Evolutionary conservation across 2,329 filamentous ascomycete genomes (phyloP).

Genomic region (Onygena corvina): DNA sequence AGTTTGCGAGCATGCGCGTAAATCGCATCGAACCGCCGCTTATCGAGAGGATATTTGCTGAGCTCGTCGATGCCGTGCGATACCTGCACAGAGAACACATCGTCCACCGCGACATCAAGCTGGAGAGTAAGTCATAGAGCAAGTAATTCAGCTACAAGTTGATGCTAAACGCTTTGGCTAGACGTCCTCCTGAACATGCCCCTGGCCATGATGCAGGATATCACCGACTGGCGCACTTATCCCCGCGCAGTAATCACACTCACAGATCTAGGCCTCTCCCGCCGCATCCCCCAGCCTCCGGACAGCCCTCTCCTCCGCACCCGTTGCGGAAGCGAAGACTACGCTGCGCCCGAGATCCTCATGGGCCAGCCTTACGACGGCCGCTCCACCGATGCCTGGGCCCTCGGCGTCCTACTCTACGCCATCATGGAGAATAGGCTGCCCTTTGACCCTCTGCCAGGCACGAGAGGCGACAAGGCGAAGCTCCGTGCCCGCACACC

Average conservation of each 20-base stretch:
- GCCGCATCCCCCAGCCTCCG: conserved; percentile 59
- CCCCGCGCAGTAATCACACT: conserved; percentile 76
- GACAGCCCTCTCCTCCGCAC: conserved; percentile 84
- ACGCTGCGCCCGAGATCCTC: conserved; percentile 89
- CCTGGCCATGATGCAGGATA: conserved; percentile 51
- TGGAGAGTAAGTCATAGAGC: conserved; percentile 88
- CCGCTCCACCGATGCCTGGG: conserved; percentile 86
- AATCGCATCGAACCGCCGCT: conserved; percentile 41
- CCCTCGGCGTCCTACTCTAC: conserved; percentile 82
- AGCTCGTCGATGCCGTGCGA: conserved; percentile 69
- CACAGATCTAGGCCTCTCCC: conserved; percentile 80
- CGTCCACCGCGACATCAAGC: conserved; percentile 93
- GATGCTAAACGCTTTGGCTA: conserved; percentile 31
- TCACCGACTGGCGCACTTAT: conserved; percentile 59
- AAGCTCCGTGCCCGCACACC: conserved; percentile 70
- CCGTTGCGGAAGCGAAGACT: conserved; percentile 90
- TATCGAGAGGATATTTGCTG: conserved; percentile 75
- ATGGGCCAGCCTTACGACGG: conserved; percentile 93
- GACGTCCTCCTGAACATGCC: conserved; percentile 86
- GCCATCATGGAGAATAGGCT: conserved; percentile 84
- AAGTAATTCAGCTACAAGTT: conserved; percentile 9
- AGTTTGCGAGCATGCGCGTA: conserved; percentile 65
- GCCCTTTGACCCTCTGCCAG: conserved; percentile 81
- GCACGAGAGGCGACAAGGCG: conserved; percentile 57
- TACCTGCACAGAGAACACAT: conserved; percentile 80